Evolutionary conservation across 1,139 yeast genomes (phyloP), one percentile per base, ranked within the genome.

Genomic region (Candida sp.): DNA sequence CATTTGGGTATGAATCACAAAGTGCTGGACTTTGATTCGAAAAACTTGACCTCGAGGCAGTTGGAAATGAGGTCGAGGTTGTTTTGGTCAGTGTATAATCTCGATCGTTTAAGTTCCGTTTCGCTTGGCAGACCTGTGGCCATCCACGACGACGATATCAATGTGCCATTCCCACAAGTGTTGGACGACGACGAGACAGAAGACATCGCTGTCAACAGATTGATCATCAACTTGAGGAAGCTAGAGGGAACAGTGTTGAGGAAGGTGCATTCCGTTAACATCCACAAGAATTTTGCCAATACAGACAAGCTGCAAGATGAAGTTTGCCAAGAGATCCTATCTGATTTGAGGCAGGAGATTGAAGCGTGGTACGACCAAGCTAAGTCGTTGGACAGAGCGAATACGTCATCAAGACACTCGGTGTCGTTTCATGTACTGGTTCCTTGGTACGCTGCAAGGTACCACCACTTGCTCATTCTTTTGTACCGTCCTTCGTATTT

Each of bases 51-150:
- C 5, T 55, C 64, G 0, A 48, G 56, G 75, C 74, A 41, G 63
- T 66, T 54, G 3, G 84, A 80, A 58, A 66, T 72, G 65, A 61
- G 77, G 46, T 68, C 70, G 3, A 62, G 84, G 43, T 61, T 79
- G 5, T 80, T 80, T 54, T 81, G 85, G 85, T 73, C 80, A 45
- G 77, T 78, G 8, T 80, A 76, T 54, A 74, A 73, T 48, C 75
- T 75, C 63, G 85, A 81, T 55, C 59, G 81, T 42, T 59, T 75
- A 17, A 70, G 80, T 17, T 72, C 81, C 1, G 66, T 75, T 1
- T 69, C 81, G 3, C 58, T 78, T 11, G 81, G 82, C 1, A 65
- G 81, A 48, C 75, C 78, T 2, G 69, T 77, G 17, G 72, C 77
- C 1, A 69, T 81, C 17, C 72, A 71, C 35, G 82, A 79, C 40